These are phyloP conservation scores for Penstemon eatonii DNA, from an alignment of 257 asterid genomes.

Conservation along the genomic window DNA sequence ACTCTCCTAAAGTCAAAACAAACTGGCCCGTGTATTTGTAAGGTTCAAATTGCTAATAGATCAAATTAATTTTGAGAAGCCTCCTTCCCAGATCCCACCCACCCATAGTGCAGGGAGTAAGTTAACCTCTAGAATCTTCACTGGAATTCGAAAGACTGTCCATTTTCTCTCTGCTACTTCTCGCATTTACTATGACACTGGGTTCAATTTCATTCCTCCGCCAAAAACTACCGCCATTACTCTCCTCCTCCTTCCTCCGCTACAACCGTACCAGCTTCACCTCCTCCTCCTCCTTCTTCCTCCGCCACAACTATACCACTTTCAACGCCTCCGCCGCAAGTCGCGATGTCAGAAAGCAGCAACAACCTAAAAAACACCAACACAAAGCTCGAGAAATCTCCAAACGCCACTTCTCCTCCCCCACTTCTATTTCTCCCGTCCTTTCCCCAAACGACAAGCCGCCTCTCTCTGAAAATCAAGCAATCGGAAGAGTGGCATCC, in stretches of 20 bases:
- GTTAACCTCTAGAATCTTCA: too few species aligned
- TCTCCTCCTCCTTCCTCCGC: slow-evolving; percentile 39
- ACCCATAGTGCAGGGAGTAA: too few species aligned
- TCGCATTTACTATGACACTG: slow-evolving; percentile 35
- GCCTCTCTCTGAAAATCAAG: slow-evolving; percentile 60
- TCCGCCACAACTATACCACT: slow-evolving; percentile 38
- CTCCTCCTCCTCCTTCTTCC: slow-evolving; percentile 37
- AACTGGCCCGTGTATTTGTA: too few species aligned
- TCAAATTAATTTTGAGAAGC: too few species aligned
- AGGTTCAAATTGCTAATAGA: too few species aligned
- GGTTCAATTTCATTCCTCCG: slow-evolving; percentile 54
- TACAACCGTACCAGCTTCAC: slow-evolving; percentile 27
- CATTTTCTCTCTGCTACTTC: too few species aligned
- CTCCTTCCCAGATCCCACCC: too few species aligned
- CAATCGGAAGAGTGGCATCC: slow-evolving; percentile 79
- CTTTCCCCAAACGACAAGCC: slow-evolving; percentile 57
- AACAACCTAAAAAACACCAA: slow-evolving; percentile 54
- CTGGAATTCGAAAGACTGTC: too few species aligned
- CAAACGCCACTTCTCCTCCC: slow-evolving; percentile 61
- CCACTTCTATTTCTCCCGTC: slow-evolving; percentile 43
- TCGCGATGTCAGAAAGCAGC: slow-evolving; percentile 48
- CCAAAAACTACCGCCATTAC: slow-evolving; percentile 35
- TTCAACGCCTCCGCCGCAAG: too few species aligned
- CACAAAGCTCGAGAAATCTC: slow-evolving; percentile 72
- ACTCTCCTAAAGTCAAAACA: too few species aligned